Base-by-base conservation (phyloP, 2,329 filamentous ascomycete genomes). In the Colletotrichum sp. region DNA sequence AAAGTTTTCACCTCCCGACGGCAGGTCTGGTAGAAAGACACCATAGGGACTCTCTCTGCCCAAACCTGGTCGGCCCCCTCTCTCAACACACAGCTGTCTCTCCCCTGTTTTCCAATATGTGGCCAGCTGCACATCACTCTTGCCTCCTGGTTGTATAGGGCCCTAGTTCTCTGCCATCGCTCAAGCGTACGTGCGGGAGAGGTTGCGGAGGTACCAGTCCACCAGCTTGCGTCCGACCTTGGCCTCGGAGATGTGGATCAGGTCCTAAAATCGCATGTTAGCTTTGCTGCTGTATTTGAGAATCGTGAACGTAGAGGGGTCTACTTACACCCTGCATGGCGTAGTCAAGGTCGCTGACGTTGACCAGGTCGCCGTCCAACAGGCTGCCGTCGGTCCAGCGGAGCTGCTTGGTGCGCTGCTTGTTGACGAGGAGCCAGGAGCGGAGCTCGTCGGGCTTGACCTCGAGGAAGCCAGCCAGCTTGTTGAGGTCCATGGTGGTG, bases 401-500 rank as follows among this genome's bases (percentile, higher is more conserved):
- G 80, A 97, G 92, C 88, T 99, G 97, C 89, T 97, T 94, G 84
- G 95, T 98, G 83, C 97, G 94, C 90, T 99, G 97, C 93, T 99
- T 99, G 90, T 97, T 98, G 78, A 99, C 96, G 78, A 99, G 88
- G 77, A 99, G 89, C 94, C 96, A 98, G 76, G 94, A 94, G 80
- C 97, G 94, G 79, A 99, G 91, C 88, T 98, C 96, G 86, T 98
- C 97, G n/a, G 96, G 94, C 86, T 98, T 93, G 75, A 98, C 95
- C 82, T 98, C 97, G 71, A 99, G 91, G 92, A 99, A 99, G 76
- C 96, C 96, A 77, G 97, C 95, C 77, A 99, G 93, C 89, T 99
- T 99, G 90, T 96, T 97, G 78, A 99, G 90, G 83, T 99, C 97
- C 96, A 99, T 98, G 80, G 97, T 99, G 61, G 97, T 98, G 92